Base-by-base conservation (phyloP, 2,329 filamentous ascomycete species). In the Fusarium albidum region DNA sequence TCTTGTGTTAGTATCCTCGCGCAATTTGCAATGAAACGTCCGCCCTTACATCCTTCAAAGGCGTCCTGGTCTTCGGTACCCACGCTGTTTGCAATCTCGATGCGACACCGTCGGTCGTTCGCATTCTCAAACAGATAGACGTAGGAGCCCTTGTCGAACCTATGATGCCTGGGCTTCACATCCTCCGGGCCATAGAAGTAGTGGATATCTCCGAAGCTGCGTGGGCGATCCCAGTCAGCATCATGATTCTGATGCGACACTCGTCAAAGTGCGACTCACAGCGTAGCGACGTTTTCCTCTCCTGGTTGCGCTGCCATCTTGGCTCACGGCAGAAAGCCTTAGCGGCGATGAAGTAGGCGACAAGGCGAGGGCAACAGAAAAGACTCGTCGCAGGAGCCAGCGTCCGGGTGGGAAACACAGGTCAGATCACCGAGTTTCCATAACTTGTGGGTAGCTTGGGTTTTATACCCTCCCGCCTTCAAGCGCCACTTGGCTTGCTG, bases 71-170 rank as follows among this genome's bases (percentile, higher is more conserved):
- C 82, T 2, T 89, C 83, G 4, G 85, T 88, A 46, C 90, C 90
- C 9, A 88, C 83, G 64, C 87, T 79, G 67, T 93, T 94, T 35
- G 90, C 90, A 57, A 93, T 78, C 73, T 93, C 90, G 59, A 93
- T 77, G 62, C 90, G 87, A 59, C 88, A 88, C 55, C 84, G 81
- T 56, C 85, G 80, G 63, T 87, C 83, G 55, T 78, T 78, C 11
- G 88, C 82, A 69, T 91, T 89, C 71, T 92, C 88, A 70, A 91
- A 92, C 6, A 93, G 77, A 69, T 93, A 93, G 51, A 93, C 82
- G 70, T 93, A 93, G 8, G 89, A 92, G 39, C 86, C 83, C 71
- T 89, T 90, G 72, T 91, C 87, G 71, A 94, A 93, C 44, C 90
- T 86, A 72, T 93, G 88, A 71, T 93, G 90, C n/a, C 81, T 84